phyloP scores from a whole-genome alignment of 495 filamentous ascomycete species.

The Sporormia fimetaria region DNA sequence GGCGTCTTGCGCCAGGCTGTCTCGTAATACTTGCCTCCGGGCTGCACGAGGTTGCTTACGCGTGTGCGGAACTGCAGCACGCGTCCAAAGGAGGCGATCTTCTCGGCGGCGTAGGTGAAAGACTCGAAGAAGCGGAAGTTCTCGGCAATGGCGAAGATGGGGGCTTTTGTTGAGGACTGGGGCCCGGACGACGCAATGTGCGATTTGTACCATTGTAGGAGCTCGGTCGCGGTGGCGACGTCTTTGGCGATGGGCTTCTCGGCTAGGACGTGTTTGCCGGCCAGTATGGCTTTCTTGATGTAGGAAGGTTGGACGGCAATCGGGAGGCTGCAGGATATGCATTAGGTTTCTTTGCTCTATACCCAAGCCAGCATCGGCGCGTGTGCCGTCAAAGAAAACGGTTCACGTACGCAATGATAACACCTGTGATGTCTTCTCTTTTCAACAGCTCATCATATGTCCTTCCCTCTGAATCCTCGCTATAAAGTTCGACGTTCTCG shows the following conservation, averaged over 20 bases:
- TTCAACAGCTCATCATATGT: constrained; percentile 50
- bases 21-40: constrained; percentile 45
- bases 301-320: constrained; percentile 47
- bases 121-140: constrained; percentile 58
- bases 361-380: neutral
- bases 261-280: constrained; percentile 69
- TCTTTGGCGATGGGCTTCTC: constrained; percentile 74
- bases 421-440: constrained; percentile 52
- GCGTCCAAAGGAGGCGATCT: constrained; percentile 49
- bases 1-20: constrained; percentile 68
- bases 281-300: constrained; percentile 49
- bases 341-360: constrained; percentile 1
- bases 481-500: constrained; percentile 36
- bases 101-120: constrained; percentile 45
- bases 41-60: constrained; percentile 43
- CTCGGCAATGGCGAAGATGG: constrained; percentile 58
- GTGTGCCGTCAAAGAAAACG: neutral
- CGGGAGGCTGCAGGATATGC: constrained; percentile 37
- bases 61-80: constrained; percentile 53
- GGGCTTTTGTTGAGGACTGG: constrained; percentile 33
- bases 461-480: constrained; percentile 48
- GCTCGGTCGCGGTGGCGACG: constrained; percentile 46
- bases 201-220: constrained; percentile 50
- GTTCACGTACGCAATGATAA: constrained; percentile 52
- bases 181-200: constrained; percentile 31